Conservation (phyloP, 2,329 filamentous ascomycete genomes). For the Botrytis byssoidea region DNA sequence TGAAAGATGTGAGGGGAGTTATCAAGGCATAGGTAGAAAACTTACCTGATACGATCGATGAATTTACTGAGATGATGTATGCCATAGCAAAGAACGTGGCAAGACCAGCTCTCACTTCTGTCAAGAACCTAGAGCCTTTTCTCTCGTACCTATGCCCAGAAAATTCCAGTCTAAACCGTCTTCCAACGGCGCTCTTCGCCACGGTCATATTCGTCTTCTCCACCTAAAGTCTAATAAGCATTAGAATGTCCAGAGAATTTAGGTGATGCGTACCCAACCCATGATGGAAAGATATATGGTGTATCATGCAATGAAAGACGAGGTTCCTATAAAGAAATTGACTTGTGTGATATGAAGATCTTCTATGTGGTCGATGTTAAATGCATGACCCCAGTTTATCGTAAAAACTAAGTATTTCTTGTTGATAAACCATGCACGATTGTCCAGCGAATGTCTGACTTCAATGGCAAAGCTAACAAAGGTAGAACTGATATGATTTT, state of each 20-base stretch:
- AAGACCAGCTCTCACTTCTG: constrained; percentile 78
- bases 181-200: constrained; percentile 64
- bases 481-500: neutral
- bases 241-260: constrained; percentile 32
- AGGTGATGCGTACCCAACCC: constrained; percentile 34
- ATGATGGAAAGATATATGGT: constrained; percentile 25
- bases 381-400: neutral
- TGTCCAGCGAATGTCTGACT: constrained; percentile 18
- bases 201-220: constrained; percentile 49
- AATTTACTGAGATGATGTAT: constrained; percentile 68
- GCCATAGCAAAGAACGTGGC: constrained; percentile 71
- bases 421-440: constrained; percentile 7
- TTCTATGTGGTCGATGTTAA: constrained; percentile 14
- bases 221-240: constrained; percentile 51
- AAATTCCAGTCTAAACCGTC: constrained; percentile 77
- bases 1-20: constrained; percentile 15
- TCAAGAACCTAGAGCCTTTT: constrained; percentile 73
- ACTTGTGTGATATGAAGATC: neutral
- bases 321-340: neutral
- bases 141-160: constrained; percentile 62
- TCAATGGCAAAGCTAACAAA: constrained; percentile 60
- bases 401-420: neutral
- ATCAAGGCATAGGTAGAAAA: neutral
- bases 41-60: constrained; percentile 44
- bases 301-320: neutral